Evolutionary conservation across 2,329 filamentous ascomycete genomes (phyloP).

Genomic region (Pseudogymnoascus sp.): DNA sequence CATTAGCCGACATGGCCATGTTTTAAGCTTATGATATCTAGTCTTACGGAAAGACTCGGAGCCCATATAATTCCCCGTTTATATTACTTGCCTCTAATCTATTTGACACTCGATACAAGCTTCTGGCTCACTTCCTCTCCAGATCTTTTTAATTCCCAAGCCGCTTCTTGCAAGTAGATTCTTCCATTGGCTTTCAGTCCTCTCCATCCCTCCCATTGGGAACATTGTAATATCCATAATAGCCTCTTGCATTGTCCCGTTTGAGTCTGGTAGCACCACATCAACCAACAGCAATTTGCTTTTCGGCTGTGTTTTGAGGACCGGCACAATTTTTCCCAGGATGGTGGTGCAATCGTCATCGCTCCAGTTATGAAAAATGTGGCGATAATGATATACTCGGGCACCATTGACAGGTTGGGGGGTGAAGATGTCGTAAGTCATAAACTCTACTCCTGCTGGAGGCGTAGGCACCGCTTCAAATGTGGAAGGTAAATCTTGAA

Average conservation of each 20-base stretch:
- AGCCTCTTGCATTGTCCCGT: conserved; percentile 20
- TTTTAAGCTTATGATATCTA: background rate
- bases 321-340: conserved; percentile 16
- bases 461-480: conserved; percentile 17
- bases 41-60: background rate
- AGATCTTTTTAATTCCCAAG: conserved; percentile 22
- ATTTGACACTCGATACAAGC: conserved; percentile 15
- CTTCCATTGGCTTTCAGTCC: conserved; percentile 20
- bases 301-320: conserved; percentile 17
- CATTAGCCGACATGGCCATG: background rate
- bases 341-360: conserved; percentile 18
- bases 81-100: background rate
- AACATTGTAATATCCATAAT: conserved; percentile 22
- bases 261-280: conserved; percentile 21
- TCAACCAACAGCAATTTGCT: conserved; percentile 22
- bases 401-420: conserved; percentile 20
- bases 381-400: conserved; percentile 18
- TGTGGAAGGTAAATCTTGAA: conserved; percentile 21
- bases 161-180: conserved; percentile 19
- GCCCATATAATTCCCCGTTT: background rate
- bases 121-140: conserved; percentile 21
- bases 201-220: conserved; percentile 21
- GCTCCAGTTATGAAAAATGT: conserved; percentile 22
- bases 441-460: conserved; percentile 24
- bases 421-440: conserved; percentile 27